phyloP scores from a whole-genome alignment of 345 rosid genomes.

The Kernera saxatilis region DNA sequence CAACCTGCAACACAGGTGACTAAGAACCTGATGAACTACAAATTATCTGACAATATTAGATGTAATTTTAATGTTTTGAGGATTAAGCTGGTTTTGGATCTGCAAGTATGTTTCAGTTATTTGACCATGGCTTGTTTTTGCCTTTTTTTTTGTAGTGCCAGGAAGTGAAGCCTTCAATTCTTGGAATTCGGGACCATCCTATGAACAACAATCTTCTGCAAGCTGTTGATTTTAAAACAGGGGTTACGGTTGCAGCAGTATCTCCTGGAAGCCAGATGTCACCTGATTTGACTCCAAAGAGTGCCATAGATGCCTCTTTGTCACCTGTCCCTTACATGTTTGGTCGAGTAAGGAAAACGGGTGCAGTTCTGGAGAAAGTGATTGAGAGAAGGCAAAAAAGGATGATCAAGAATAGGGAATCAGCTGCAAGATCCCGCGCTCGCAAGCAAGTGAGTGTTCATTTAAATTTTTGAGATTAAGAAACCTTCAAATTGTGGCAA shows the following conservation, averaged over 20 bases:
- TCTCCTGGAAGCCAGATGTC: constrained; percentile 76
- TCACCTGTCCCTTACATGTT: constrained; percentile 77
- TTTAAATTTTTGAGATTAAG: background rate
- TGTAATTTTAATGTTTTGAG: constrained; percentile 35
- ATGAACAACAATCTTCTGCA: constrained; percentile 45
- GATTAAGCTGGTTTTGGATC: constrained; percentile 27
- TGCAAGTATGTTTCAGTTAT: background rate
- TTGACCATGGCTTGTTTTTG: constrained; percentile 1
- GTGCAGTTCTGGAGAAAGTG: constrained; percentile 79
- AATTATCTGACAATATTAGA: constrained; percentile 9
- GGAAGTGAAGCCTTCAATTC: constrained; percentile 54
- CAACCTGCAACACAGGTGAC: constrained; percentile 27
- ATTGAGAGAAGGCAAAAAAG: constrained; percentile 96
- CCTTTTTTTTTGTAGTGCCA: constrained; percentile 25
- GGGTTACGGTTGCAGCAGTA: constrained; percentile 38
- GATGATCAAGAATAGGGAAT: constrained; percentile 98
- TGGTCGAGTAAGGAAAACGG: constrained; percentile 65
- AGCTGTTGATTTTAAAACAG: constrained; percentile 43
- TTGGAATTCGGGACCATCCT: constrained; percentile 50
- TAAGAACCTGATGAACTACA: background rate
- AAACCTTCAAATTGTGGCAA: background rate
- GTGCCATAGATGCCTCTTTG: constrained; percentile 70
- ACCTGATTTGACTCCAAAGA: constrained; percentile 73
- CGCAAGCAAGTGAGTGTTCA: constrained; percentile 83
- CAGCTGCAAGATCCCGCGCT: constrained; percentile 98